Evolutionary conservation across 2,329 filamentous ascomycete species (phyloP).

Genomic region (Fusarium sterilihyphosum): DNA sequence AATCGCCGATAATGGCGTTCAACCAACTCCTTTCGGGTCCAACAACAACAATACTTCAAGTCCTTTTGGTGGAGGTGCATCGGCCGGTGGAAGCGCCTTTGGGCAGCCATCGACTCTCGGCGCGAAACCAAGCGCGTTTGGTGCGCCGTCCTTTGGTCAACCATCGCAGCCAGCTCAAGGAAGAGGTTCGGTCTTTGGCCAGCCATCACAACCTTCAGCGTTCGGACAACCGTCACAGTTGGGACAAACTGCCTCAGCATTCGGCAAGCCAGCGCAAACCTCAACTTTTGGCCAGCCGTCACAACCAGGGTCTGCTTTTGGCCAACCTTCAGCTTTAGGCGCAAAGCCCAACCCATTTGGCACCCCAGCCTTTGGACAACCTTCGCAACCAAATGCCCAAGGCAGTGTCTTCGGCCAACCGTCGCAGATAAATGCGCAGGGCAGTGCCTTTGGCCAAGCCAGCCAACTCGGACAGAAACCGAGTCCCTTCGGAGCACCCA

Average conservation of each 20-base stretch:
- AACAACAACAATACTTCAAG: constrained; percentile 32
- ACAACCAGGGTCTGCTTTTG: constrained; percentile 22
- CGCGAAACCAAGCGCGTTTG: constrained; percentile 46
- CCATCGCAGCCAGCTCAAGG: constrained; percentile 50
- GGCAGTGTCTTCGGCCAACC: constrained; percentile 50
- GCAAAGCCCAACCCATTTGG: constrained; percentile 21
- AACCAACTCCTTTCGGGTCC: constrained; percentile 56
- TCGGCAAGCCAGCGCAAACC: constrained; percentile 48
- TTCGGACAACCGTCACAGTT: constrained; percentile 54
- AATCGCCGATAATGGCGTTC: constrained; percentile 42
- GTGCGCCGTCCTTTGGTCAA: constrained; percentile 47
- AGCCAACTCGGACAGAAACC: constrained; percentile 50
- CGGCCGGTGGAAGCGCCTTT: constrained; percentile 47
- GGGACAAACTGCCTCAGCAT: constrained; percentile 37
- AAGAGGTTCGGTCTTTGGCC: constrained; percentile 42
- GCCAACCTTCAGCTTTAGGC: constrained; percentile 32
- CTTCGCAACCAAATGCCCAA: constrained; percentile 45
- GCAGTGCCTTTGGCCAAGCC: constrained; percentile 48
- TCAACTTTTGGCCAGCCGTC: constrained; percentile 48
- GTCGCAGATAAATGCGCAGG: constrained; percentile 42
- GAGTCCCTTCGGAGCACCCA: constrained; percentile 50
- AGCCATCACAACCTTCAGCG: constrained; percentile 45
- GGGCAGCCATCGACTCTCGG: constrained; percentile 48
- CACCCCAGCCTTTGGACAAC: constrained; percentile 49
- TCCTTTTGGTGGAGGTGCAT: constrained; percentile 46